phyloP scores from a whole-genome alignment of 1,284 basidiomycete genomes.

The Naganishia sp. region DNA sequence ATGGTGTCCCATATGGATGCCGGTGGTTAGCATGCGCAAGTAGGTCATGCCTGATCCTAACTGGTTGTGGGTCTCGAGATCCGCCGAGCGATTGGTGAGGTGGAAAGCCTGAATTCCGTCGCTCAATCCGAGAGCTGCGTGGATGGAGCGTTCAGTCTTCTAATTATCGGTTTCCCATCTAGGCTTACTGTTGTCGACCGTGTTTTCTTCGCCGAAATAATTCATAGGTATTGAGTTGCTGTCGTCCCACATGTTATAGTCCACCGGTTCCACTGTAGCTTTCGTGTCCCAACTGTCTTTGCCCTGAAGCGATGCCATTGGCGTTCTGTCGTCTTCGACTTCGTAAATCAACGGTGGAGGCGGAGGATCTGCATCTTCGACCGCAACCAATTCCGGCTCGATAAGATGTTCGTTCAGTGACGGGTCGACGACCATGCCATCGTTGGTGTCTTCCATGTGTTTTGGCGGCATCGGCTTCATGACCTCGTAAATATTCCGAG shows the following conservation, averaged over 20 bases:
- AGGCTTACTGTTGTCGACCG: conserved; percentile 18
- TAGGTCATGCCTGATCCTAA: conserved; percentile 19
- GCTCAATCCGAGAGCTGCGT: conserved; percentile 7
- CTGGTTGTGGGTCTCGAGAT: conserved; percentile 16
- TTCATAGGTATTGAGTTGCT: conserved; percentile 21
- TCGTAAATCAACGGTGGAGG: conserved; percentile 20
- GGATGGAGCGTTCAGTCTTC: background rate
- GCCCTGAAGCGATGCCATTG: background rate
- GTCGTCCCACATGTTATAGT: conserved; percentile 26
- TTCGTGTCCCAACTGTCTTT: conserved; percentile 7
- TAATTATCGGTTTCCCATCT: too few species aligned
- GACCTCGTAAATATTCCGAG: conserved; percentile 7
- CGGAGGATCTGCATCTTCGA: conserved; percentile 22
- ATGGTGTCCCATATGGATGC: conserved; percentile 9
- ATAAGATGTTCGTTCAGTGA: conserved; percentile 6
- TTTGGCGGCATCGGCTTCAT: conserved; percentile 19
- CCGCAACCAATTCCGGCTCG: conserved; percentile 23
- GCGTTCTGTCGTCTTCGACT: conserved; percentile 1
- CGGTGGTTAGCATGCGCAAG: conserved; percentile 5
- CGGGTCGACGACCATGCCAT: conserved; percentile 15
- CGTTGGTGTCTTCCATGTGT: conserved; percentile 7
- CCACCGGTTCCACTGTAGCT: conserved; percentile 4
- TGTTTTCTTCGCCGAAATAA: conserved; percentile 5
- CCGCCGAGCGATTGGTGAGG: background rate
- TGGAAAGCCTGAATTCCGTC: conserved; percentile 15